Base-by-base conservation (phyloP, 1,139 yeast species). In the Pichia norvegensis region DNA sequence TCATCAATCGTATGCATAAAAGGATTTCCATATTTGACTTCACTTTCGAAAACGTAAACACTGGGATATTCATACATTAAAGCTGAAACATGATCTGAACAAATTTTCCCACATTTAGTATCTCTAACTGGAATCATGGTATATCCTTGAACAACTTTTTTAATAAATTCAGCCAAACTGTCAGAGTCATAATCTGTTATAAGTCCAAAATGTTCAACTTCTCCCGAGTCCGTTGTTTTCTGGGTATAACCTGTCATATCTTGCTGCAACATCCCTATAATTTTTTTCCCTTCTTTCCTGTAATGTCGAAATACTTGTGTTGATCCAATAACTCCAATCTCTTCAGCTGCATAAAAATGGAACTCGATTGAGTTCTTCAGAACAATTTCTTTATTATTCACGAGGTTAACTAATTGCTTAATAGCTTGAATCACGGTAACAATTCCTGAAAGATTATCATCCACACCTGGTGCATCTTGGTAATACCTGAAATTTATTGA, bases 291-390 rank as follows among this genome's bases (percentile, higher is more conserved):
- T 2, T 65, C 55, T 11, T 62, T 58, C 22, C 72, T 63, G 59
- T 85, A 85, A 29, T 70, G 66, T 19, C 76, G 66, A 63, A 85
- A 85, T 11, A 90, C 77, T 50, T 86, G 95, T 54, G 78, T 75
- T 4, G 96, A 86, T 0, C 98, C 98, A 46, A 86, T 70, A 47
- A 87, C 69, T 0, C 97, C 97, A 49, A 87, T 90, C 69, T 90
- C 98, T 67, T 90, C 97, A 2, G 95, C 97, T 37, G 95, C 79
- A 65, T 87, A 90, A 72, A 87, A 92, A 64, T 90, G 97, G 69
- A 92, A 88, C 62, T 90, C 95, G 27, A 90, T 66, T 0, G 95
- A 79, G 63, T 87, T 85, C 47, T 65, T 59, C 54, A 78, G 72
- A 1, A 19, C 3, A 5, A 21, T 17, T 8, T 25, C 16, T 2